phyloP scores from a whole-genome alignment of 2,329 filamentous ascomycete genomes.

The Polytolypa hystricis region DNA sequence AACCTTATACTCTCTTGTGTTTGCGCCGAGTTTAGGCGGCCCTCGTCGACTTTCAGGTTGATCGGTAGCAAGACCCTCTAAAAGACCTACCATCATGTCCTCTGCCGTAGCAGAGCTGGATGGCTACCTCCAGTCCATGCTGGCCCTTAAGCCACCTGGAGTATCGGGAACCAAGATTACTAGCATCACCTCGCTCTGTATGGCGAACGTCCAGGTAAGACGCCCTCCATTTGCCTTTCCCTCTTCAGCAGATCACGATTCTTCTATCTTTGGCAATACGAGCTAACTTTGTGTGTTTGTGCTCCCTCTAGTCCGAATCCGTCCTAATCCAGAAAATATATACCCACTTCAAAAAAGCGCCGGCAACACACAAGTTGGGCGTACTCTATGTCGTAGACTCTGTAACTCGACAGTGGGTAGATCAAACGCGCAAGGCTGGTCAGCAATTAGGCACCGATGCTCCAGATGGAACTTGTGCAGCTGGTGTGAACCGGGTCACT shows the following conservation, averaged over 20 bases:
- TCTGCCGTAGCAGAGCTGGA: constrained; percentile 86
- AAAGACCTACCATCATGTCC: too few relatives aligned
- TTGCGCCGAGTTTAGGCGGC: too few relatives aligned
- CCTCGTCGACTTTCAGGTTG: too few relatives aligned
- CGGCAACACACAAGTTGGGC: constrained; percentile 91
- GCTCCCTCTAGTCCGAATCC: constrained; percentile 64
- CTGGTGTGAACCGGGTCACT: constrained; percentile 91
- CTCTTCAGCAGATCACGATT: not conserved
- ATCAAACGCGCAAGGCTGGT: constrained; percentile 77
- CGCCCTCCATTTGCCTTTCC: constrained; percentile 5
- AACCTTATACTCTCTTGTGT: too few relatives aligned
- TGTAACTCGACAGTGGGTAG: constrained; percentile 97
- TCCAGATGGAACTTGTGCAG: constrained; percentile 83
- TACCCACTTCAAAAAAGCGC: constrained; percentile 92
- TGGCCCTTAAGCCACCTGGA: constrained; percentile 80
- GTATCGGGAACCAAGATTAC: constrained; percentile 88
- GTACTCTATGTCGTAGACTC: constrained; percentile 99
- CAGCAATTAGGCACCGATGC: constrained; percentile 72
- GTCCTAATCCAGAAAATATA: constrained; percentile 92
- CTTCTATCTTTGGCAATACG: constrained; percentile 4
- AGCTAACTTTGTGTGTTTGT: constrained; percentile 21
- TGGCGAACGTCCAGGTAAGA: constrained; percentile 80
- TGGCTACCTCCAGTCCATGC: constrained; percentile 80
- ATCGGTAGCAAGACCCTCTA: too few relatives aligned
- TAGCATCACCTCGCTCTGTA: constrained; percentile 76